A percentile compares a stretch with the other conserved stretches of the same genome.
These are phyloP conservation scores for Globisporangium orthogonon DNA, from an alignment of 352 stramenopile genomes.

Conservation along the genomic window DNA sequence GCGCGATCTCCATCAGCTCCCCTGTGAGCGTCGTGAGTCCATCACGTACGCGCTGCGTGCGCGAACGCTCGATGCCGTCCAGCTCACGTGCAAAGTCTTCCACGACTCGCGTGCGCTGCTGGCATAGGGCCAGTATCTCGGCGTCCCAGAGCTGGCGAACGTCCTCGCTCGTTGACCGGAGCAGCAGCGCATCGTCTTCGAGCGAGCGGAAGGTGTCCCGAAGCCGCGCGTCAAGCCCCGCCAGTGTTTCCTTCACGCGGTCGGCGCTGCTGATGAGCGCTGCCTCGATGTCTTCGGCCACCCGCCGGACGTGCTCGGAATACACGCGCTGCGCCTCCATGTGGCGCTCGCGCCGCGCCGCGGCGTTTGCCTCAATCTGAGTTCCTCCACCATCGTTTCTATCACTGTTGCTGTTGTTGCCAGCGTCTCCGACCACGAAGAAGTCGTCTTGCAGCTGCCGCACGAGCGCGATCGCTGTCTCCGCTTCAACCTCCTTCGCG, in stretches of 20 bases:
- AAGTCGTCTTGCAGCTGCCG: conserved; percentile 45
- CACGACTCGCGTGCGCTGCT: conserved; percentile 34
- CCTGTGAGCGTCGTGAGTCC: conserved; percentile 40
- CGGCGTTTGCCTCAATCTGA: conserved; percentile 54
- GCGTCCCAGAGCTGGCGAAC: conserved; percentile 34
- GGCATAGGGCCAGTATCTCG: conserved; percentile 32
- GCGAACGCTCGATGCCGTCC: conserved; percentile 45
- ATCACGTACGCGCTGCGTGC: conserved; percentile 30
- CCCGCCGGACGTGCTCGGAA: conserved; percentile 36
- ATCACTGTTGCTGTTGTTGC: conserved; percentile 5
- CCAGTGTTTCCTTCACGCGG: conserved; percentile 49
- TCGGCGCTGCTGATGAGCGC: conserved; percentile 48
- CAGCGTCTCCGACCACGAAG: conserved; percentile 13
- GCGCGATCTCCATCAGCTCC: conserved; percentile 55
- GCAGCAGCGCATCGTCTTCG: conserved; percentile 26
- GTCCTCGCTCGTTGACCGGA: conserved; percentile 25
- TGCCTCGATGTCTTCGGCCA: conserved; percentile 58
- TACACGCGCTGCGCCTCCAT: conserved; percentile 46
- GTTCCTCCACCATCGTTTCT: background rate
- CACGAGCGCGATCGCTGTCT: conserved; percentile 43
- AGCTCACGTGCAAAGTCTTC: conserved; percentile 33
- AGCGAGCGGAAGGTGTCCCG: conserved; percentile 15
- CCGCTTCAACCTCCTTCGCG: conserved; percentile 16
- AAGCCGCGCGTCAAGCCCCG: conserved; percentile 27
- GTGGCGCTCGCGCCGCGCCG: conserved; percentile 49